These are phyloP conservation scores for Aspergillus eucalypticola DNA, from an alignment of 2,329 filamentous ascomycete genomes.

Conservation along the genomic window DNA sequence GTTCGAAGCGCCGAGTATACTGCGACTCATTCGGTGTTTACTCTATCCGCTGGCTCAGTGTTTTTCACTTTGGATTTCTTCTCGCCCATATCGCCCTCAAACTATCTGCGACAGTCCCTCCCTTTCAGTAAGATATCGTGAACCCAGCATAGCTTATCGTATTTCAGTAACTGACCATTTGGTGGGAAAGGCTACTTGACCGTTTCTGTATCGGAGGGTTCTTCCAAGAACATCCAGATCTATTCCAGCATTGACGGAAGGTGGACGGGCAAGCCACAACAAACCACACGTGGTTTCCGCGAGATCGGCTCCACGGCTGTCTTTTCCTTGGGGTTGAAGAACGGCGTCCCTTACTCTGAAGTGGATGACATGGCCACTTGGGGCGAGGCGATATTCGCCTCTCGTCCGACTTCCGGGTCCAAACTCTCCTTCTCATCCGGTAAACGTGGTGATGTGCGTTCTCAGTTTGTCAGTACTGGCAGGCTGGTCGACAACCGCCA, in stretches of 20 bases:
- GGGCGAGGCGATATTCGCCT: constrained; percentile 46
- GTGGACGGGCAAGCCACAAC: constrained; percentile 42
- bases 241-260: constrained; percentile 48
- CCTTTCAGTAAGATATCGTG: constrained; percentile 38
- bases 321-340: constrained; percentile 35
- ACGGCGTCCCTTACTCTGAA: constrained; percentile 37
- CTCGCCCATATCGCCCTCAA: constrained; percentile 46
- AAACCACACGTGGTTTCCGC: constrained; percentile 27
- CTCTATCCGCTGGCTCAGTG: constrained; percentile 38
- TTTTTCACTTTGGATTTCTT: constrained; percentile 46
- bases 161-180: constrained; percentile 9
- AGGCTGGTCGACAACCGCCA: constrained; percentile 26
- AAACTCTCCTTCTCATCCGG: constrained; percentile 36
- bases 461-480: constrained; percentile 36
- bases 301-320: constrained; percentile 28
- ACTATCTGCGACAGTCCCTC: constrained; percentile 47
- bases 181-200: constrained; percentile 40
- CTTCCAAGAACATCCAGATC: constrained; percentile 38
- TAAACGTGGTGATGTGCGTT: constrained; percentile 26
- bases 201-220: constrained; percentile 31
- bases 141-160: neutral
- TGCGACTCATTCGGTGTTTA: constrained; percentile 45
- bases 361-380: constrained; percentile 45
- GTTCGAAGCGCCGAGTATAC: constrained; percentile 43
- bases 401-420: constrained; percentile 28